Conservation (phyloP, 1,284 basidiomycete species). For the Cutaneotrichosporon sp. region DNA sequence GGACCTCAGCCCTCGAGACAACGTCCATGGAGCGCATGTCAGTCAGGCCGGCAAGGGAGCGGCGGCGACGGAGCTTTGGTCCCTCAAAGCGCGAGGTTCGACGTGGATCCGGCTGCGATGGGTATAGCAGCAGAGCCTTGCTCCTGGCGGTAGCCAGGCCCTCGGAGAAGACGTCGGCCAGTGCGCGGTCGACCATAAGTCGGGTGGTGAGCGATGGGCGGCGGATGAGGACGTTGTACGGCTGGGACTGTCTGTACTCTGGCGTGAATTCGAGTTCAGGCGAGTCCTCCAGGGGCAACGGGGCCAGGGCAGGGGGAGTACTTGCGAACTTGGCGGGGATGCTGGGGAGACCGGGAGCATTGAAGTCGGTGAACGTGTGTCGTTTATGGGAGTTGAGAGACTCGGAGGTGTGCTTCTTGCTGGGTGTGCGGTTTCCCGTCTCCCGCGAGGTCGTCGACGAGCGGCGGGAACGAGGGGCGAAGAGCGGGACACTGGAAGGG, state of each 20-base stretch:
- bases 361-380: neutral
- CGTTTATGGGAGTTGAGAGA: neutral
- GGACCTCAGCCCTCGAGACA: conserved; percentile 5
- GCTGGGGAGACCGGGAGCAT: too few relatives aligned
- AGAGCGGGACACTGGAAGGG: conserved; percentile 37
- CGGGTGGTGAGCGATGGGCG: conserved; percentile 65
- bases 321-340: neutral
- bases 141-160: conserved; percentile 43
- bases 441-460: conserved; percentile 4
- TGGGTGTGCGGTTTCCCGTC: neutral
- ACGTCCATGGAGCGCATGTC: conserved; percentile 13
- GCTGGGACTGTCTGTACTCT: conserved; percentile 20
- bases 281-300: neutral
- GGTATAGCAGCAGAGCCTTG: conserved; percentile 33
- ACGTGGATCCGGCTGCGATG: conserved; percentile 25
- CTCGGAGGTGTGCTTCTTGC: neutral
- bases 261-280: conserved; percentile 1
- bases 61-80: conserved; percentile 34
- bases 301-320: neutral
- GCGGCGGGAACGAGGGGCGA: conserved; percentile 1
- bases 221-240: conserved; percentile 57
- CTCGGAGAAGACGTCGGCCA: conserved; percentile 49
- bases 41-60: conserved; percentile 27
- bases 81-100: conserved; percentile 25
- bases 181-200: conserved; percentile 49